Evolutionary conservation across 768 basidiomycete species (phyloP).

Genomic region (Tephrocybe rancida): DNA sequence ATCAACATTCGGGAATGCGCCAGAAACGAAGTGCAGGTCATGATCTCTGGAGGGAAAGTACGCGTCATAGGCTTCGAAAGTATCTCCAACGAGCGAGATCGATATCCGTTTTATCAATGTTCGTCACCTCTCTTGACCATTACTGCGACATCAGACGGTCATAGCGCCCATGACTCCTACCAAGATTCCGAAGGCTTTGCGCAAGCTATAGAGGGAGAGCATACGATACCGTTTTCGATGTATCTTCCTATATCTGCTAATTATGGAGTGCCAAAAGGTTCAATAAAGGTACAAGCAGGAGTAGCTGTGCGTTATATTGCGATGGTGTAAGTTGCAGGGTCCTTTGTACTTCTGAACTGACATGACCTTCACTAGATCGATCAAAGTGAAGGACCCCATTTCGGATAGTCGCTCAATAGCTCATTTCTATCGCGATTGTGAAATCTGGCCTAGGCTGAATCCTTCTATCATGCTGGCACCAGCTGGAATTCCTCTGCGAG

Average conservation of each 20-base stretch:
- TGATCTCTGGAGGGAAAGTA: slow-evolving; percentile 75
- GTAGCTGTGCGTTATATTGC: slow-evolving; percentile 56
- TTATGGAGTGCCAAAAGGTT: slow-evolving; percentile 62
- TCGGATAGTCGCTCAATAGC: slow-evolving; percentile 72
- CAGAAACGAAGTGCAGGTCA: slow-evolving; percentile 58
- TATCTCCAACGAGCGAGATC: slow-evolving; percentile 52
- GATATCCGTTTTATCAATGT: slow-evolving; percentile 84
- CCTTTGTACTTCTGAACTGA: neutral
- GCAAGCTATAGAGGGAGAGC: slow-evolving; percentile 63
- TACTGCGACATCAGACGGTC: slow-evolving; percentile 42
- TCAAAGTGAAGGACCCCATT: slow-evolving; percentile 71
- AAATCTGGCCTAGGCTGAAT: slow-evolving; percentile 77
- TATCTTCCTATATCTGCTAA: slow-evolving; percentile 57
- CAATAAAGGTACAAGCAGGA: slow-evolving; percentile 55
- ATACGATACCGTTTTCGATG: slow-evolving; percentile 74
- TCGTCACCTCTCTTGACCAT: slow-evolving; percentile 55
- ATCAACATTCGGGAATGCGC: slow-evolving; percentile 59
- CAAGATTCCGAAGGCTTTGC: slow-evolving; percentile 65
- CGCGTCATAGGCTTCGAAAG: slow-evolving; percentile 87
- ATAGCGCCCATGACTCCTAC: slow-evolving; percentile 40
- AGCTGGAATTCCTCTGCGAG: slow-evolving; percentile 31
- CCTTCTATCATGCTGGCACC: slow-evolving; percentile 62
- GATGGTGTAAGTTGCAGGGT: slow-evolving; percentile 52
- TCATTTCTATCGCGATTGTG: slow-evolving; percentile 86
- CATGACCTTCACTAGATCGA: slow-evolving; percentile 45